Percentiles rank a stretch among this genome's conserved stretches.
Evolutionary conservation across 1,284 basidiomycete species (phyloP).

Genomic region (Tremellales sp.): DNA sequence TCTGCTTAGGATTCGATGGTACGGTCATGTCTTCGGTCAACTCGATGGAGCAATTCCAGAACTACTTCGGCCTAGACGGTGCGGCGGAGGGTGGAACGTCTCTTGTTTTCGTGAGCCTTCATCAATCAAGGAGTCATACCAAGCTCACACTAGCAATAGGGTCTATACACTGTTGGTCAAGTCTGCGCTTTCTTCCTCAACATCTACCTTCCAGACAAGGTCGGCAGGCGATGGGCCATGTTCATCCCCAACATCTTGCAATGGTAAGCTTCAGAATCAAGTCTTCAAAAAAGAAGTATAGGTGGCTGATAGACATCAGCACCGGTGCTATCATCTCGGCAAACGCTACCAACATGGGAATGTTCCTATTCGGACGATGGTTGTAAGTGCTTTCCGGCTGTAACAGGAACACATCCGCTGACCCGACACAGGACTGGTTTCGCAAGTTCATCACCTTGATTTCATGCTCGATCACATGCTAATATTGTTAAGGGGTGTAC

Average conservation of each 20-base stretch:
- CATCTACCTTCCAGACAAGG: slow-evolving; percentile 52
- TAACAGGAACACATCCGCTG: too few relatives aligned
- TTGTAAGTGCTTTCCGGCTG: too few relatives aligned
- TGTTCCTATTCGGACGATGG: not conserved
- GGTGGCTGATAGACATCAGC: not conserved
- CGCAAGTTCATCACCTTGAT: not conserved
- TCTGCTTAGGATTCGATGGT: slow-evolving; percentile 2
- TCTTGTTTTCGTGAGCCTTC: not conserved
- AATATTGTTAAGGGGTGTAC: slow-evolving; percentile 1
- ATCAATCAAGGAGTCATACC: too few relatives aligned
- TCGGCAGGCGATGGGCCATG: slow-evolving; percentile 57
- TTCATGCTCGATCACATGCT: not conserved
- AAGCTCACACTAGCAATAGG: too few relatives aligned
- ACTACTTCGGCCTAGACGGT: slow-evolving; percentile 49
- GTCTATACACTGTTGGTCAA: slow-evolving; percentile 55
- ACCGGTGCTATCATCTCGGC: slow-evolving; percentile 4
- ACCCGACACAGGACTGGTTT: too few relatives aligned
- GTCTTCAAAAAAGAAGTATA: too few relatives aligned
- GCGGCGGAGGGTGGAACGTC: not conserved
- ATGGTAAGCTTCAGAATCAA: too few relatives aligned
- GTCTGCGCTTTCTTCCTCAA: slow-evolving; percentile 41
- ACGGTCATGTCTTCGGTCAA: slow-evolving; percentile 58
- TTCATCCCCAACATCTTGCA: slow-evolving; percentile 52
- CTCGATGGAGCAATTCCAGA: slow-evolving; percentile 53
- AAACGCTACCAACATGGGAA: slow-evolving; percentile 1